Evolutionary conservation across 345 rosid species (phyloP).

Genomic region (Erodium maritimum): DNA sequence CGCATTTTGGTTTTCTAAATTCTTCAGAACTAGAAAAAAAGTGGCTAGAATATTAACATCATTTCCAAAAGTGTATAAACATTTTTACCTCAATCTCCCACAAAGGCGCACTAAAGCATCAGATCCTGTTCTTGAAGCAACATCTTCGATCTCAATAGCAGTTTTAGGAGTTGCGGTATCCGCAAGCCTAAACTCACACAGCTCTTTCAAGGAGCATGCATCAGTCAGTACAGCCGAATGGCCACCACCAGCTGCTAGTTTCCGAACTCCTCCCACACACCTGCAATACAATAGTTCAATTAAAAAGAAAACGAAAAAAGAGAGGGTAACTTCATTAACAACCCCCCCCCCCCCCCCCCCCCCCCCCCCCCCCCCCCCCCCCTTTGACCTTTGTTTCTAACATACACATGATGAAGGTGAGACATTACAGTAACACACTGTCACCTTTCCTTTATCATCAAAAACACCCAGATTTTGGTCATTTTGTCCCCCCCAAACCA

Average conservation of each 20-base stretch:
- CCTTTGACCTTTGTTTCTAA: too few relatives aligned
- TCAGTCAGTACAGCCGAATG: conserved; percentile 91
- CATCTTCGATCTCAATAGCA: conserved; percentile 71
- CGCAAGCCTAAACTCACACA: conserved; percentile 87
- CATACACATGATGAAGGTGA: too few relatives aligned
- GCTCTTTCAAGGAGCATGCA: conserved; percentile 87
- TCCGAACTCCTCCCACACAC: conserved; percentile 88
- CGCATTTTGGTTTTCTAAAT: too few relatives aligned
- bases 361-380: too few relatives aligned
- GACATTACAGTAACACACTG: too few relatives aligned
- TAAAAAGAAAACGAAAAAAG: too few relatives aligned
- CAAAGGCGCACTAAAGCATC: conserved; percentile 93
- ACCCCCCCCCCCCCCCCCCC: too few relatives aligned
- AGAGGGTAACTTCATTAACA: too few relatives aligned
- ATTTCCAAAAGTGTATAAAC: background rate
- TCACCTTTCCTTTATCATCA: too few relatives aligned
- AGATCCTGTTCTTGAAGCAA: conserved; percentile 69
- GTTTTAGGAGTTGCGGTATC: conserved; percentile 54
- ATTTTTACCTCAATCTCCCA: conserved; percentile 60
- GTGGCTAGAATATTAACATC: background rate
- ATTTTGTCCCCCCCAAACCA: too few relatives aligned
- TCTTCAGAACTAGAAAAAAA: background rate
- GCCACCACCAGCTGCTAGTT: conserved; percentile 96
- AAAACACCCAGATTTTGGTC: too few relatives aligned
- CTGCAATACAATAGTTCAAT: conserved; percentile 24